These are phyloP conservation scores for Daldinia eschscholtzii DNA, from an alignment of 2,329 filamentous ascomycete species.

Conservation along the genomic window DNA sequence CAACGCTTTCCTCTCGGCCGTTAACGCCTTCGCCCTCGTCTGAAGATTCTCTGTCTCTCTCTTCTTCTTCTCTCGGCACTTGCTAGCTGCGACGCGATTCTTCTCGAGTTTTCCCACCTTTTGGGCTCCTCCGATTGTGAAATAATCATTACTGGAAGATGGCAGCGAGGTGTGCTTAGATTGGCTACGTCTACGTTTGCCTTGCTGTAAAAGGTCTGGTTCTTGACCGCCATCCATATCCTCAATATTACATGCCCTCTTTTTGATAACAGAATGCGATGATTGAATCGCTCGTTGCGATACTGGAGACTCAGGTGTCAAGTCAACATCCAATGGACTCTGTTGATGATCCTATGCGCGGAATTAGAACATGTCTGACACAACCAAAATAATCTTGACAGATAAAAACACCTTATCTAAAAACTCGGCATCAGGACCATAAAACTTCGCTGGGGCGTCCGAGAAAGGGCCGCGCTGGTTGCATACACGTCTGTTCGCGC, in stretches of 20 bases:
- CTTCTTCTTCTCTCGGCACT: conserved; percentile 23
- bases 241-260: neutral
- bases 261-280: neutral
- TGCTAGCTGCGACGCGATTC: conserved; percentile 30
- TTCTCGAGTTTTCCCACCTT: conserved; percentile 11
- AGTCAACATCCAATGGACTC: neutral
- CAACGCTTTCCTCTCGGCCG: conserved; percentile 17
- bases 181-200: conserved; percentile 8
- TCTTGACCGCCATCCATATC: neutral
- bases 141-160: conserved; percentile 4
- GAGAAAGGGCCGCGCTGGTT: neutral
- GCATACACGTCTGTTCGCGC: too few species aligned
- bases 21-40: conserved; percentile 6
- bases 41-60: conserved; percentile 18
- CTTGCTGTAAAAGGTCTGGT: neutral
- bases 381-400: neutral
- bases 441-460: neutral
- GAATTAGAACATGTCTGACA: neutral
- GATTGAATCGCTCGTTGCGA: neutral
- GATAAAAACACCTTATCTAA: neutral
- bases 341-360: neutral
- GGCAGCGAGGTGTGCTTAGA: neutral
- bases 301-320: neutral
- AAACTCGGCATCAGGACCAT: neutral
- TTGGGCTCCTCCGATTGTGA: neutral